Evolutionary conservation across 208 protist genomes (phyloP), one percentile per base, ranked within the genome.

Genomic region (Tetramitus jugosus): DNA sequence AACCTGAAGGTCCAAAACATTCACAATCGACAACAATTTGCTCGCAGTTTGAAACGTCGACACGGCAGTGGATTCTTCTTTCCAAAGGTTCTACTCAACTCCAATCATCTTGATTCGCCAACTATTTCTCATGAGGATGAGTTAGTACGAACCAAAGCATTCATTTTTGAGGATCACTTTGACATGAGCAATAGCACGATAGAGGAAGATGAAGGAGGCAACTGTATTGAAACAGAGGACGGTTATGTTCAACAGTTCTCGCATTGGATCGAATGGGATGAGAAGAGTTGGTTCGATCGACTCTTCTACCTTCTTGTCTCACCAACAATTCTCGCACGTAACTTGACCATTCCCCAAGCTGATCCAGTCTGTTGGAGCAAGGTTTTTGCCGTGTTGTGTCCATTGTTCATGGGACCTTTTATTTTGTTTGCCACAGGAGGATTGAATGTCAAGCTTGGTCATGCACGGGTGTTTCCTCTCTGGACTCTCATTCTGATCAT

Each of bases 201-300:
- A n/a, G n/a, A n/a, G n/a, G n/a, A n/a, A n/a, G n/a, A n/a, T n/a
- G n/a, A n/a, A n/a, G n/a, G n/a, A n/a, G n/a, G n/a, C n/a, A n/a
- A n/a, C n/a, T n/a, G n/a, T n/a, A n/a, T n/a, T n/a, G n/a, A n/a
- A n/a, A n/a, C n/a, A n/a, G n/a, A n/a, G n/a, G n/a, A n/a, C n/a
- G n/a, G n/a, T n/a, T n/a, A n/a, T n/a, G n/a, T 49, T 29, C 20
- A 71, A 6, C 3, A 35, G 3, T 71, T 49, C 49, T 52, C 33
- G 26, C n/a, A 71, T 20, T 71, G 65, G 65, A 71, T 71, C 35
- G 65, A 71, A 71, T 71, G 65, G 65, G 39, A 71, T 7, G 65
- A 71, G 1, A 71, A 71, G 26, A 26, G 10, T 52, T 29, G 26
- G 20, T 71, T 49, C 20, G 26, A 20, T 17, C 43, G 49, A 49